Base-by-base conservation (phyloP, 768 basidiomycete genomes). In the Auricularia sp. region DNA sequence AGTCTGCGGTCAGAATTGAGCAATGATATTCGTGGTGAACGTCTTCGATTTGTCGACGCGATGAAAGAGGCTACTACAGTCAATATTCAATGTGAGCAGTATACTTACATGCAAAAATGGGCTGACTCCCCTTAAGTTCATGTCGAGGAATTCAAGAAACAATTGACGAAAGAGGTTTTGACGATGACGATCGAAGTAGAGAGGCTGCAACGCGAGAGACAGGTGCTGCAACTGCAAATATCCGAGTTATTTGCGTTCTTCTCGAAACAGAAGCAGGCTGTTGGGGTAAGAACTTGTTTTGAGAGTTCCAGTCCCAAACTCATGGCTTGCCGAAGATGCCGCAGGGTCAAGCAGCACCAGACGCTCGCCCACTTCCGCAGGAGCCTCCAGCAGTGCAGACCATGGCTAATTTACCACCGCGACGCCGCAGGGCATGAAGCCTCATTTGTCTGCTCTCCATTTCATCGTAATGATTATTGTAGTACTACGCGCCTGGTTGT, bases 1-100 rank as follows among this genome's bases (percentile, higher is more conserved):
- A 29, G 34, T 13, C 33, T 63, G 6, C 65, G 65, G 14, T 18
- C 69, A 91, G 92, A 92, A 72, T 81, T 95, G 24, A 87, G 87
- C 3, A 81, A 83, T 64, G 93, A 94, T 69, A 94, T 95, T 63
- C 86, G 87, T 63, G 92, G 93, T 1, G 92, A 94, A 75, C 77
- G 92, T 59, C 75, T 94, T 63, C 80, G 90, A 5, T 94, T 95
- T 69, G 90, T 94, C 4, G 93, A 95, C 70, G 92, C 93, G n/a
- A 95, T 94, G 92, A 90, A 90, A 72, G 89, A 93, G 69, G 93
- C 92, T 1, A 95, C 93, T 0, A 84, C 85, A 1, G 90, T 95
- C 69, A 94, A 94, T 68, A 85, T 95, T 2, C 87, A 90, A 73
- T 77, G 90, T 89, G 74, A 68, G 73, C 65, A 7, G 3, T 5